phyloP scores from a whole-genome alignment of 805 yeast genomes.

The Candida sanyiensis region DNA sequence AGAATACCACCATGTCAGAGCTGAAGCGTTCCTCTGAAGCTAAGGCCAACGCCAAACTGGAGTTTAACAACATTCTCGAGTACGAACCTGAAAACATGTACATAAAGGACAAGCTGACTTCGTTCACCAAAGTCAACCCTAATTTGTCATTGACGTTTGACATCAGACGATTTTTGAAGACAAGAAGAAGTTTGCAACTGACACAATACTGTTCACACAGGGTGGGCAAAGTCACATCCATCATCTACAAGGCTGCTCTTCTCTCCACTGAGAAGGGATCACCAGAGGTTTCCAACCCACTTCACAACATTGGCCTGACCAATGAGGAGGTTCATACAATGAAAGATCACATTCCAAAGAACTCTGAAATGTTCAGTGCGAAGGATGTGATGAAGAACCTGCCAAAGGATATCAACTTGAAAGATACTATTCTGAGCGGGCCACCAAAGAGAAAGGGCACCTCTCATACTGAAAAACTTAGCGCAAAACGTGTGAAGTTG shows the following conservation, averaged over 20 bases:
- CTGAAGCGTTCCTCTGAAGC: conserved; percentile 55
- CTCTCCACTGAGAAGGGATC: conserved; percentile 51
- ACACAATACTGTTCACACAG: conserved; percentile 57
- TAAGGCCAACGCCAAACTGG: conserved; percentile 40
- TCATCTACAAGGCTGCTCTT: conserved; percentile 57
- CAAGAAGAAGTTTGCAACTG: conserved; percentile 59
- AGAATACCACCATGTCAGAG: conserved; percentile 41
- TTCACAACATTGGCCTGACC: conserved; percentile 43
- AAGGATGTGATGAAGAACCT: conserved; percentile 37
- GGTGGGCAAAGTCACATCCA: conserved; percentile 63
- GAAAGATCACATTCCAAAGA: conserved; percentile 28
- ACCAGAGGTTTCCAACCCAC: conserved; percentile 35
- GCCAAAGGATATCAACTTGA: conserved; percentile 38
- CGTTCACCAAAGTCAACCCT: conserved; percentile 41
- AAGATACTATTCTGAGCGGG: conserved; percentile 39
- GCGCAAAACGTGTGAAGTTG: conserved; percentile 36
- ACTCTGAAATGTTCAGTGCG: conserved; percentile 33
- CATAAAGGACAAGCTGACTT: conserved; percentile 30
- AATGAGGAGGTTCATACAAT: conserved; percentile 37
- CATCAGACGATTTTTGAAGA: conserved; percentile 60
- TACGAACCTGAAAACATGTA: conserved; percentile 26
- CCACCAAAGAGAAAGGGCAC: conserved; percentile 30
- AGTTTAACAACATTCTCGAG: conserved; percentile 33
- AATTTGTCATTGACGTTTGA: conserved; percentile 53
- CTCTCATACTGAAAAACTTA: conserved; percentile 14